phyloP scores from a whole-genome alignment of 257 asterid genomes.

The Cruciata laevipes region DNA sequence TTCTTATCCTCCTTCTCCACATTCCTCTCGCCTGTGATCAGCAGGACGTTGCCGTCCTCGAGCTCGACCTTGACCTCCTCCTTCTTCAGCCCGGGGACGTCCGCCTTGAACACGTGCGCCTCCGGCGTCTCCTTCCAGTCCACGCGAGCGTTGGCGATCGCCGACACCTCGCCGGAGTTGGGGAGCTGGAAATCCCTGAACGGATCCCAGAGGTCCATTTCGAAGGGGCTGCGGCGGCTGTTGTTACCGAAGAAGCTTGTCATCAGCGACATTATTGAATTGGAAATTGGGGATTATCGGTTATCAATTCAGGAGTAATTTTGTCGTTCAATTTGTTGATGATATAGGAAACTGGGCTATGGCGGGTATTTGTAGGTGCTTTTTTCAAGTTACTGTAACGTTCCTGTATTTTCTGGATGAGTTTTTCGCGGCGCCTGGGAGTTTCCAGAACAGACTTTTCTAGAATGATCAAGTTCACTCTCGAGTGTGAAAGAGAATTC shows the following conservation, averaged over 20 bases:
- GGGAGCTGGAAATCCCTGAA: background rate
- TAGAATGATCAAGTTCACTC: background rate
- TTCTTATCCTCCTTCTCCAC: constrained; percentile 20
- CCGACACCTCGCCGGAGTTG: background rate
- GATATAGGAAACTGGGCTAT: background rate
- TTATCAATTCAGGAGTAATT: background rate
- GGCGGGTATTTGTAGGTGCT: background rate
- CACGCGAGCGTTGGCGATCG: background rate
- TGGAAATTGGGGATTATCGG: background rate
- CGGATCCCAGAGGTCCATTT: constrained; percentile 10
- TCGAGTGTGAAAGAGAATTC: background rate
- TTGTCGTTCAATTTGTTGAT: background rate
- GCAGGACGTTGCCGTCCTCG: constrained; percentile 12
- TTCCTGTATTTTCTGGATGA: background rate
- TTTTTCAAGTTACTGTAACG: background rate
- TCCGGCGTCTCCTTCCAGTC: constrained; percentile 15
- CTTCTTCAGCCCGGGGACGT: constrained; percentile 9
- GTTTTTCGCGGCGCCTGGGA: background rate
- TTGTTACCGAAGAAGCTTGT: constrained; percentile 2
- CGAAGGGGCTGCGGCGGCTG: background rate
- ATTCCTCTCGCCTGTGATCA: constrained; percentile 14
- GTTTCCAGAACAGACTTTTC: background rate
- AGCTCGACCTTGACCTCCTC: constrained; percentile 8
- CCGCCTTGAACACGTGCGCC: constrained; percentile 16
- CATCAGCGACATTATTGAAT: constrained; percentile 12